Evolutionary conservation across 2,329 filamentous ascomycete species (phyloP).

Genomic region (Penicillium crustosum): DNA sequence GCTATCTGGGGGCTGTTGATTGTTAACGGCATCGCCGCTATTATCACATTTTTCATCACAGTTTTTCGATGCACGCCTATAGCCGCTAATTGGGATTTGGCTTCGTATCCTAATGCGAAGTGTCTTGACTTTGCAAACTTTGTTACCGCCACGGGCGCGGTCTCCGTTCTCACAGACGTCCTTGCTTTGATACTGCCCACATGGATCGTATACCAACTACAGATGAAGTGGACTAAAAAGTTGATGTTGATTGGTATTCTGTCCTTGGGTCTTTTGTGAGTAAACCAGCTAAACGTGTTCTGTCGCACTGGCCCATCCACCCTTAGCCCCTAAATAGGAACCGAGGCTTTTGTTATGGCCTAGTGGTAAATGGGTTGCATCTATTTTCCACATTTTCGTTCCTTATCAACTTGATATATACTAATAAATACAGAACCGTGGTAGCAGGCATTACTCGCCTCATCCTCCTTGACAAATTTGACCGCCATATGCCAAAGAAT

Average conservation of each 20-base stretch:
- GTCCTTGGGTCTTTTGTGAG: conserved; percentile 12
- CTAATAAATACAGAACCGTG: conserved; percentile 8
- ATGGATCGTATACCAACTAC: conserved; percentile 11
- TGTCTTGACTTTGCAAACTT: conserved; percentile 12
- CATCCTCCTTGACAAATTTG: conserved; percentile 9
- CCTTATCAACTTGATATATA: not conserved
- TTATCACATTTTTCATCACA: conserved; percentile 6
- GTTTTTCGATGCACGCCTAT: conserved; percentile 8
- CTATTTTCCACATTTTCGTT: no score
- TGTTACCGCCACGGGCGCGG: conserved; percentile 8
- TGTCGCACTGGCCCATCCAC: no score
- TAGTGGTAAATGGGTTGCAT: no score
- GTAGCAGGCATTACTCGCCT: conserved; percentile 7
- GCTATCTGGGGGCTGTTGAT: conserved; percentile 9
- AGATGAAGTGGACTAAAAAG: conserved; percentile 11
- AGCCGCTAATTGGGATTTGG: conserved; percentile 7
- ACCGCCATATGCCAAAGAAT: conserved; percentile 6
- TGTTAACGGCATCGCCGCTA: conserved; percentile 1
- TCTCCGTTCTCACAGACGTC: conserved; percentile 8
- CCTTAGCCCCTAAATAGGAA: no score
- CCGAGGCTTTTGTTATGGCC: no score
- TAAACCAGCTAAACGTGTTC: not conserved
- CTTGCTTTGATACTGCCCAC: conserved; percentile 6
- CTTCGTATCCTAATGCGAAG: conserved; percentile 2
- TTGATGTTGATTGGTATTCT: conserved; percentile 12